A percentile compares a stretch with the other conserved stretches of the same genome.
phyloP scores from a whole-genome alignment of 2,329 filamentous ascomycete species.

The Alternaria ventricosa region DNA sequence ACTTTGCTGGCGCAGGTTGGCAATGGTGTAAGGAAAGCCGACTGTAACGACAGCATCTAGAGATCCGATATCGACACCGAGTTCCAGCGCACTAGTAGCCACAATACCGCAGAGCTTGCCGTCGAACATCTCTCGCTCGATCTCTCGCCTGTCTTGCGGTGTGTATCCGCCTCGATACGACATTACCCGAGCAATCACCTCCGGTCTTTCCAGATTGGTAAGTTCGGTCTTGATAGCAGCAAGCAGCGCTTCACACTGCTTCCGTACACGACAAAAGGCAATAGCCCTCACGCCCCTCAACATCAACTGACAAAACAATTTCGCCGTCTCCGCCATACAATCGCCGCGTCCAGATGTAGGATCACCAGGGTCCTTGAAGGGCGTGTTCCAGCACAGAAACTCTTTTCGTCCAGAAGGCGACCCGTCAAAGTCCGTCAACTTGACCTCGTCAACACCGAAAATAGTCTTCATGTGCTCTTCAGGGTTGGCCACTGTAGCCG shows the following conservation, averaged over 20 bases:
- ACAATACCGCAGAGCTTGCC: constrained; percentile 92
- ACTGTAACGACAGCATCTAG: constrained; percentile 93
- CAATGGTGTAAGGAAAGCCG: constrained; percentile 94
- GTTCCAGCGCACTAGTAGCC: constrained; percentile 88
- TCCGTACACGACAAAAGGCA: constrained; percentile 87
- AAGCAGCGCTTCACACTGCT: constrained; percentile 85
- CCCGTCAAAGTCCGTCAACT: constrained; percentile 86
- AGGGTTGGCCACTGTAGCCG: constrained; percentile 93
- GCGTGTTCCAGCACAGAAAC: constrained; percentile 97
- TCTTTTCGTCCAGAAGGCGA: constrained; percentile 93
- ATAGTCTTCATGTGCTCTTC: constrained; percentile 89
- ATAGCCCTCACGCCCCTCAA: constrained; percentile 89
- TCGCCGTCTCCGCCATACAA: constrained; percentile 82
- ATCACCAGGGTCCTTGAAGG: constrained; percentile 87
- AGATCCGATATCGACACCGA: constrained; percentile 94
- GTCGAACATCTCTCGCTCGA: constrained; percentile 97
- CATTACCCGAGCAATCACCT: constrained; percentile 84
- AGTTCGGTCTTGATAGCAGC: constrained; percentile 81
- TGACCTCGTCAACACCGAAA: constrained; percentile 85
- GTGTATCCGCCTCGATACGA: constrained; percentile 96
- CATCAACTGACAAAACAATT: constrained; percentile 88
- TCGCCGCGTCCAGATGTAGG: constrained; percentile 85
- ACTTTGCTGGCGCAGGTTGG: constrained; percentile 92
- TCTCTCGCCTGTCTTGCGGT: constrained; percentile 82
- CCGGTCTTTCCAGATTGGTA: constrained; percentile 71